A percentile compares a stretch with the other conserved stretches of the same genome.
phyloP scores from a whole-genome alignment of 805 yeast species.

The Candida piceae region DNA sequence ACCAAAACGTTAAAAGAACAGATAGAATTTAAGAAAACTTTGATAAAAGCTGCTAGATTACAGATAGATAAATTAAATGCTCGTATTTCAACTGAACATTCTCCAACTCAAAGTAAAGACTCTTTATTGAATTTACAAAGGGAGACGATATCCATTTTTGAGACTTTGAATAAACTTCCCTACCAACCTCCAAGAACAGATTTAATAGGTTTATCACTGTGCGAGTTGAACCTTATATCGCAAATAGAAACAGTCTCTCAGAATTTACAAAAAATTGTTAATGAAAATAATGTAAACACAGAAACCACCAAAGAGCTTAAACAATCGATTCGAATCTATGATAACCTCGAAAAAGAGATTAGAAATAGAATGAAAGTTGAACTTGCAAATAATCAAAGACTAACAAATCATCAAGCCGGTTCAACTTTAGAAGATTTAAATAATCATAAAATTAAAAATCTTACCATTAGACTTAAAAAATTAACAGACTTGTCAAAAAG shows the following conservation, averaged over 20 bases:
- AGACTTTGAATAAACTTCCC: constrained; percentile 22
- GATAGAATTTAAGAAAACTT: constrained; percentile 18
- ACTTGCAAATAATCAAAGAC: constrained; percentile 3
- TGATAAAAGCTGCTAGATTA: constrained; percentile 15
- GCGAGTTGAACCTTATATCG: constrained; percentile 11
- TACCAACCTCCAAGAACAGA: constrained; percentile 28
- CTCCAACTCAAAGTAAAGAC: too few relatives aligned
- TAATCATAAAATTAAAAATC: constrained; percentile 6
- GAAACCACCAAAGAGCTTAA: constrained; percentile 4
- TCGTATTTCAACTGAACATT: too few relatives aligned
- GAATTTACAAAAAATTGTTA: background rate
- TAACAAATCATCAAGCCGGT: constrained; percentile 3
- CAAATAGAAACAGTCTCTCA: constrained; percentile 11
- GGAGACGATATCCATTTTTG: constrained; percentile 19
- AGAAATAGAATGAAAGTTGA: constrained; percentile 7
- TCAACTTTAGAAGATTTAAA: constrained; percentile 3
- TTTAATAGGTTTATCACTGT: constrained; percentile 22
- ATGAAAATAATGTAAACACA: constrained; percentile 1
- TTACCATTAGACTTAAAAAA: constrained; percentile 18
- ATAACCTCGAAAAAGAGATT: constrained; percentile 6
- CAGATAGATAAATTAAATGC: constrained; percentile 10
- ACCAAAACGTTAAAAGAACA: constrained; percentile 16
- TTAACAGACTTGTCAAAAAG: constrained; percentile 22
- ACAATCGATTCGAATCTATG: constrained; percentile 3
- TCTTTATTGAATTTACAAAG: too few relatives aligned